Evolutionary conservation across 306 rosid genomes (phyloP).

Genomic region (Crotalaria pallida): DNA sequence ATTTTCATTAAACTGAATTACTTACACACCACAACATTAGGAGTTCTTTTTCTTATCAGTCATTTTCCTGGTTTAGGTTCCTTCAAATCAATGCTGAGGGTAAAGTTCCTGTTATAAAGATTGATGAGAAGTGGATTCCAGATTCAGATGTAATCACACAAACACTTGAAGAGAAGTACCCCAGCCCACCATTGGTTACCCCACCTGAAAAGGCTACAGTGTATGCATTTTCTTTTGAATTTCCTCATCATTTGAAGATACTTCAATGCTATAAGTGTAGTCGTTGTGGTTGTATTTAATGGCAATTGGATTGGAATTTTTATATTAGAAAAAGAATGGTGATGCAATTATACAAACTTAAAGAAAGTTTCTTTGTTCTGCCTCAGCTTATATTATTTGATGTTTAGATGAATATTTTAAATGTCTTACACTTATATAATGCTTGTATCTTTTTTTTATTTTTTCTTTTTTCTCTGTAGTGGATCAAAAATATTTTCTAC

Average conservation of each 20-base stretch:
- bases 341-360: not conserved
- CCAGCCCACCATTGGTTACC: constrained; percentile 69
- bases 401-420: not conserved
- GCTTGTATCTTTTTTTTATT: too few species aligned
- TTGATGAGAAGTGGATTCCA: constrained; percentile 81
- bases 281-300: not conserved
- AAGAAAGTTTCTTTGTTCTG: not conserved
- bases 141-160: constrained; percentile 88
- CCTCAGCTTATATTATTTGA: not conserved
- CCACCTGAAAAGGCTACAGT: constrained; percentile 78
- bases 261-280: not conserved
- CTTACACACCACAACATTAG: not conserved
- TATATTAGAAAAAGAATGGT: not conserved
- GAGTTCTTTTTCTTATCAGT: constrained; percentile 6
- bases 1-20: not conserved
- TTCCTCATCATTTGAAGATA: not conserved
- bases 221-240: constrained; percentile 39
- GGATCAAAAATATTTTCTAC: constrained; percentile 90
- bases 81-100: constrained; percentile 66
- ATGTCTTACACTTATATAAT: not conserved
- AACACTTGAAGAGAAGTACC: constrained; percentile 80
- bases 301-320: not conserved
- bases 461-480: constrained; percentile 35
- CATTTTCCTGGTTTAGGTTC: constrained; percentile 50
- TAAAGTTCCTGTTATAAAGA: constrained; percentile 74